These are phyloP conservation scores for Margaritispora aquatica DNA, from an alignment of 495 filamentous ascomycete species.

Conservation along the genomic window DNA sequence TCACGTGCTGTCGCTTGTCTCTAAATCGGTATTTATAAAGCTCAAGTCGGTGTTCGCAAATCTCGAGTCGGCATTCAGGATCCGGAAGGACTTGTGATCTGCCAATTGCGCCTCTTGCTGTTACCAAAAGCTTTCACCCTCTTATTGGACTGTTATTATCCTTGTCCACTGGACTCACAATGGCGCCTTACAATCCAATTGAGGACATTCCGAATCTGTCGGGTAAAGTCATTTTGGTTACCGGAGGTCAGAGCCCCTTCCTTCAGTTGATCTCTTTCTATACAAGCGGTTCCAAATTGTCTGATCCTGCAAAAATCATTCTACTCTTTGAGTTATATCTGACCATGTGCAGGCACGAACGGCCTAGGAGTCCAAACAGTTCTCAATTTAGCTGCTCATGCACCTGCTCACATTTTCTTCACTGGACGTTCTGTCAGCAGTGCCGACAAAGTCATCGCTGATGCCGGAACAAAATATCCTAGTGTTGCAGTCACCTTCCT, in stretches of 20 bases:
- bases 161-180: too few relatives aligned
- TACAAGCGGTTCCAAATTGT: too few relatives aligned
- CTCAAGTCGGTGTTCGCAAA: too few relatives aligned
- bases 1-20: too few relatives aligned
- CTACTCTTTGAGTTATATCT: not conserved
- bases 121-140: too few relatives aligned
- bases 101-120: too few relatives aligned
- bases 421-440: conserved; percentile 48
- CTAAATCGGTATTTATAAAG: too few relatives aligned
- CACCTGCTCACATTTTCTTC: conserved; percentile 56
- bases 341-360: conserved; percentile 45
- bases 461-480: conserved; percentile 26
- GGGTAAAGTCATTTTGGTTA: conserved; percentile 57
- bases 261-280: not conserved
- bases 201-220: conserved; percentile 51
- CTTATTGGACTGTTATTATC: too few relatives aligned
- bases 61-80: too few relatives aligned
- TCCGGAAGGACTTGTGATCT: too few relatives aligned
- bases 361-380: conserved; percentile 63
- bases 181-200: conserved; percentile 39
- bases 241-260: conserved; percentile 45
- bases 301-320: too few relatives aligned
- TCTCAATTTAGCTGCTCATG: conserved; percentile 53
- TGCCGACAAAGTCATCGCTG: conserved; percentile 42
- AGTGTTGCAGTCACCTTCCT: conserved; percentile 7